Base-by-base conservation (phyloP, 805 yeast species). In the Teunomyces barrocoloradensis region DNA sequence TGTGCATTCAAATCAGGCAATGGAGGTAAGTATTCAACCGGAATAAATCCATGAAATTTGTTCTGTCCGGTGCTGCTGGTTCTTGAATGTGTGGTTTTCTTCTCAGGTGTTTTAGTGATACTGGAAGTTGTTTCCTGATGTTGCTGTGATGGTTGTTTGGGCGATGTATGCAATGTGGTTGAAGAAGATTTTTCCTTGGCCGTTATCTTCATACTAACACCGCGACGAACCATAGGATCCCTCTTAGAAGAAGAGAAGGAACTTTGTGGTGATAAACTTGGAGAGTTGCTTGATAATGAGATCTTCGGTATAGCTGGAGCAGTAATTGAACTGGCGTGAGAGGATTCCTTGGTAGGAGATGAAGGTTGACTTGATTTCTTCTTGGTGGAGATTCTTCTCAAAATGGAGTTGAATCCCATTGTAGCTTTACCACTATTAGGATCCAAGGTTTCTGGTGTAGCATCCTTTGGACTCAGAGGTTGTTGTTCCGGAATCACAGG, bases 121-220 rank as follows among this genome's bases (percentile, higher is more conserved):
- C 12, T 36, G 10, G 23, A 17, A 29, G 21, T 33, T 4, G 34
- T 34, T 23, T 33, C 48, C 6, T 34, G 23, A 13, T 38, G 46
- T 18, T 38, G 20, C 27, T 32, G 46, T 18, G 44, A 18, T 21
- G 48, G 47, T 25, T 41, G 25, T 43, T 43, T 40, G 39, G 49
- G 46, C 13, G 33, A 41, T 15, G 55, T 47, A 32, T 53, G 52
- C n/a, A 52, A 48, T 40, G 61, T 53, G 0, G 66, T 53, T 6
- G 51, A 43, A 18, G 61, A 50, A 1, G 63, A 73, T 51, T 73
- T 78, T 53, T 80, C 85, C 56, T 75, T 78, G 11, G 81, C 76
- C 1, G 85, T 80, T n/a, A 80, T 75, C 57, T 77, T 80, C 78
- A 80, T 73, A 58, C 82, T 77, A 7, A 80, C 83, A 53, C 82